phyloP scores from a whole-genome alignment of 2,329 filamentous ascomycete genomes.

The Xylariaceae sp. region DNA sequence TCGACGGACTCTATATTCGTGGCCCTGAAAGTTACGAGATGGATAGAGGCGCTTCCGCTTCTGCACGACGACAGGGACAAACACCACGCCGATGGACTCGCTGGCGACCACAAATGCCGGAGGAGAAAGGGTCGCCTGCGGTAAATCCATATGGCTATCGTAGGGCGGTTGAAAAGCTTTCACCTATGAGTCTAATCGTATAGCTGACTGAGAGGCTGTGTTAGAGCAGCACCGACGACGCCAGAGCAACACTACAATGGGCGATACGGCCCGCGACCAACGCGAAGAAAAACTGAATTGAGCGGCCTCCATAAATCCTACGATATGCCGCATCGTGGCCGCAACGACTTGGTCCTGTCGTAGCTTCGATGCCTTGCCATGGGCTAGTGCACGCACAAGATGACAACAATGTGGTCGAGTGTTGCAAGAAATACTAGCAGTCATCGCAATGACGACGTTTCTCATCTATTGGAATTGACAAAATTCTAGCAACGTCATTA shows the following conservation, averaged over 20 bases:
- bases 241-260: background rate
- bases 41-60: background rate
- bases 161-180: background rate
- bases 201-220: background rate
- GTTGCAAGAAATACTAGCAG: background rate
- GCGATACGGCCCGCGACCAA: background rate
- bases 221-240: background rate
- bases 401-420: too few species aligned
- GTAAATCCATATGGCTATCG: background rate
- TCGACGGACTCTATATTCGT: background rate
- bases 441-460: too few species aligned
- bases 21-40: background rate
- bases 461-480: background rate
- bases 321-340: background rate
- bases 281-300: background rate
- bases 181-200: background rate
- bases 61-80: background rate
- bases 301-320: background rate
- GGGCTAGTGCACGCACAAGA: too few species aligned
- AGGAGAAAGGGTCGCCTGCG: background rate
- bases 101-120: too few species aligned
- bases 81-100: background rate
- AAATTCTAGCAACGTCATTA: background rate
- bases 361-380: too few species aligned
- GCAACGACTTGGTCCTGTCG: background rate